Conservation (phyloP, 805 yeast species). For the Candida ipomoeae region DNA sequence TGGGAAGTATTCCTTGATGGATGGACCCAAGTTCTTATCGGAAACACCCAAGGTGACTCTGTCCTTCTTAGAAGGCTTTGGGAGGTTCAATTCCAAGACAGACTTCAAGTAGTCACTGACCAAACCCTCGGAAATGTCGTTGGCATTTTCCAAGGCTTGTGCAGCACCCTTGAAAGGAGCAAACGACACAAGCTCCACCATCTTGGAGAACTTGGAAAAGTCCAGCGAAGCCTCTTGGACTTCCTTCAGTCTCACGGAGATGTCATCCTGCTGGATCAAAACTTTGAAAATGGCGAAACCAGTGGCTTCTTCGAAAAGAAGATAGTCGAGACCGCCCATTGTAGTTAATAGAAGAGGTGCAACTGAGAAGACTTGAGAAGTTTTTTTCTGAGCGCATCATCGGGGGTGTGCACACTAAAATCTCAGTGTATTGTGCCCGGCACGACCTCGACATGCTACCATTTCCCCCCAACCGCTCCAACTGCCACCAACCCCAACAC, state of each 20-base stretch:
- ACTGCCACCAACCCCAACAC: too few species aligned
- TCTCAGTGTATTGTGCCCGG: constrained; percentile 6
- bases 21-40: constrained; percentile 93
- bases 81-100: constrained; percentile 84
- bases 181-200: constrained; percentile 89
- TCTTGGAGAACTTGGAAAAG: constrained; percentile 80
- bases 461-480: not conserved
- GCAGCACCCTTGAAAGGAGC: constrained; percentile 99
- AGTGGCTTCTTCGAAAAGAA: constrained; percentile 96
- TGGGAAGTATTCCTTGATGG: constrained; percentile 88
- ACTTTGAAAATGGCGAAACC: constrained; percentile 97
- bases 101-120: constrained; percentile 90
- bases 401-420: constrained; percentile 14
- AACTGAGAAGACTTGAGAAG: constrained; percentile 10
- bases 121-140: constrained; percentile 95
- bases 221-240: constrained; percentile 90
- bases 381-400: constrained; percentile 20
- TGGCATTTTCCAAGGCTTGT: constrained; percentile 97
- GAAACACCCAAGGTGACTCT: constrained; percentile 80
- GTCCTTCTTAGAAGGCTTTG: constrained; percentile 65
- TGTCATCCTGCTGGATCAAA: constrained; percentile 86
- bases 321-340: constrained; percentile 79
- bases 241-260: constrained; percentile 87
- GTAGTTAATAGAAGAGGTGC: constrained; percentile 6
- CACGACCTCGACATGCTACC: constrained; percentile 5